A percentile compares a stretch with the other conserved stretches of the same genome.
These are phyloP conservation scores for Venturia nashicola DNA, from an alignment of 2,329 filamentous ascomycete genomes.

Conservation along the genomic window DNA sequence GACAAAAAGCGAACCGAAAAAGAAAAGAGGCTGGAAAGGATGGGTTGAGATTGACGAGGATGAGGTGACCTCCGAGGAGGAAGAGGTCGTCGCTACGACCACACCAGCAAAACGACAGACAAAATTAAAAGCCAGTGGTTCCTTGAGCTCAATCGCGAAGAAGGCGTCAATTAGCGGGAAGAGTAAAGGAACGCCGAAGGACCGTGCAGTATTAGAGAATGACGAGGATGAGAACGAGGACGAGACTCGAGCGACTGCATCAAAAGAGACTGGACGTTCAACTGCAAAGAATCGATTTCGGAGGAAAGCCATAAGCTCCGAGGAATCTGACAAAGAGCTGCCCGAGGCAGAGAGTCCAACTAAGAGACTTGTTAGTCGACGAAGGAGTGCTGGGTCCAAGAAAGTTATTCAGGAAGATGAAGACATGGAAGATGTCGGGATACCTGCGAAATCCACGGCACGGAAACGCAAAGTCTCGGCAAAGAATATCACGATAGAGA, in stretches of 20 bases:
- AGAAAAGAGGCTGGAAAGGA: slow-evolving; percentile 3
- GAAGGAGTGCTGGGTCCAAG: neutral
- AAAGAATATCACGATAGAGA: neutral
- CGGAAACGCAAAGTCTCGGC: neutral
- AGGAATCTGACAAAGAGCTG: neutral
- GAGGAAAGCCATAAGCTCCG: neutral
- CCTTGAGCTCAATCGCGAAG: neutral
- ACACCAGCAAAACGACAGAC: neutral
- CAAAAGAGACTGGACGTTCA: neutral
- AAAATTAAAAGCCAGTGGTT: neutral
- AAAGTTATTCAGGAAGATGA: neutral
- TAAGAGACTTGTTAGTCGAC: neutral
- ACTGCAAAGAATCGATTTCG: neutral
- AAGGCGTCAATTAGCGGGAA: neutral
- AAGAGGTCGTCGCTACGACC: neutral
- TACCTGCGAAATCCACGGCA: neutral
- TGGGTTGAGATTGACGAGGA: neutral
- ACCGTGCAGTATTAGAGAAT: neutral
- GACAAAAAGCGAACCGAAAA: neutral
- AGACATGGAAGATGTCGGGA: neutral
- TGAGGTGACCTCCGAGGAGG: neutral
- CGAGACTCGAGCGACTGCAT: neutral
- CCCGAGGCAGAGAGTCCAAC: neutral
- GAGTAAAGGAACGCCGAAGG: neutral
- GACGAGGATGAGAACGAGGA: neutral